Conservation (phyloP, 768 basidiomycete genomes). For the Russula lepida region DNA sequence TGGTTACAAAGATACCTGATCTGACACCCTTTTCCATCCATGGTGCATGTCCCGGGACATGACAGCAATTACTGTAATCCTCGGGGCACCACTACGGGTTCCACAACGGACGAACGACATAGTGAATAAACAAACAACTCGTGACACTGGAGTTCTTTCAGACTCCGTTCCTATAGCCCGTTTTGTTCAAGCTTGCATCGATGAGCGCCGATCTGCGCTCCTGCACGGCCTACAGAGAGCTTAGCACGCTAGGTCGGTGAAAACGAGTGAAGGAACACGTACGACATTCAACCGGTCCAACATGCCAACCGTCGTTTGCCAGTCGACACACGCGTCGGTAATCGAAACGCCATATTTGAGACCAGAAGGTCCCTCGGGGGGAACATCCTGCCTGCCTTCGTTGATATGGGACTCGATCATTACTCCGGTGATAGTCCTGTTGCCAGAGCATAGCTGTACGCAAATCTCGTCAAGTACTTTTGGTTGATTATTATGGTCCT, state of each 20-base stretch:
- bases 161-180: neutral
- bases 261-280: constrained; percentile 2
- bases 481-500: constrained; percentile 90
- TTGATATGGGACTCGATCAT: constrained; percentile 97
- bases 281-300: constrained; percentile 60
- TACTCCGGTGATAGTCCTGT: constrained; percentile 76
- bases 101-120: neutral
- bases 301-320: constrained; percentile 70
- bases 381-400: constrained; percentile 86
- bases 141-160: neutral
- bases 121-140: neutral
- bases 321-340: constrained; percentile 88
- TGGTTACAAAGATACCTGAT: neutral
- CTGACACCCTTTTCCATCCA: neutral
- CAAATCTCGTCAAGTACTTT: constrained; percentile 66
- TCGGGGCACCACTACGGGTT: neutral
- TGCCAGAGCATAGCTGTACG: constrained; percentile 63
- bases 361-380: constrained; percentile 49
- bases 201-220: constrained; percentile 9
- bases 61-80: neutral
- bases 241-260: neutral
- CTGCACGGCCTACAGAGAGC: constrained; percentile 7
- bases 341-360: constrained; percentile 81
- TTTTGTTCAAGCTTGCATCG: neutral
- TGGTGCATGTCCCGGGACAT: neutral